Percentiles rank a stretch among this genome's conserved stretches.
Conservation (phyloP, 345 rosid genomes). For the Zanthoxylum bungeanum region DNA sequence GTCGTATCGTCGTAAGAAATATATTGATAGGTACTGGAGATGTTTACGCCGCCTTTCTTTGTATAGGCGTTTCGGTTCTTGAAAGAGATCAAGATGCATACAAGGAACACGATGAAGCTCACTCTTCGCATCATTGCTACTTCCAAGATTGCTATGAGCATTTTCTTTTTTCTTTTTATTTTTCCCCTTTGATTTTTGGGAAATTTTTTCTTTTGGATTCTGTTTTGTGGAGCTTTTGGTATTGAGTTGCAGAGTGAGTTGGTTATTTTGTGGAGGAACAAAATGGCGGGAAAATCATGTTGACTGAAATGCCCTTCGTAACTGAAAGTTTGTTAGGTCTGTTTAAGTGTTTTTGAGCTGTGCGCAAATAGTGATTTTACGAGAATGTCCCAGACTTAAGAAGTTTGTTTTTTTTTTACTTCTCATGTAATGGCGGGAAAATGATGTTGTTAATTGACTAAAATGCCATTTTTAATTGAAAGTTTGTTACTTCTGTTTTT, state of each 20-base stretch:
- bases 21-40: background rate
- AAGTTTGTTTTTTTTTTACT: no score
- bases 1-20: background rate
- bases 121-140: constrained; percentile 16
- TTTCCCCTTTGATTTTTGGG: background rate
- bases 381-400: no score
- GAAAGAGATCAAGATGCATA: constrained; percentile 40
- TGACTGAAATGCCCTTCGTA: no score
- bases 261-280: background rate
- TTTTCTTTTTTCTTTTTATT: constrained; percentile 5
- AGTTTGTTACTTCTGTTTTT: background rate
- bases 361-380: no score
- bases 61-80: constrained; percentile 22
- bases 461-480: constrained; percentile 16
- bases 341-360: no score
- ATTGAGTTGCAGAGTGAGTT: background rate
- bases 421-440: no score
- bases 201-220: no score
- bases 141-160: constrained; percentile 14
- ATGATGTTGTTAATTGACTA: background rate
- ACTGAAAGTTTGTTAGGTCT: no score
- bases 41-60: background rate
- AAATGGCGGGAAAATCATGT: no score
- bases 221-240: background rate
- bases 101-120: constrained; percentile 27